Conservation (phyloP, 2,329 filamentous ascomycete genomes). For the Amphichorda felina region DNA sequence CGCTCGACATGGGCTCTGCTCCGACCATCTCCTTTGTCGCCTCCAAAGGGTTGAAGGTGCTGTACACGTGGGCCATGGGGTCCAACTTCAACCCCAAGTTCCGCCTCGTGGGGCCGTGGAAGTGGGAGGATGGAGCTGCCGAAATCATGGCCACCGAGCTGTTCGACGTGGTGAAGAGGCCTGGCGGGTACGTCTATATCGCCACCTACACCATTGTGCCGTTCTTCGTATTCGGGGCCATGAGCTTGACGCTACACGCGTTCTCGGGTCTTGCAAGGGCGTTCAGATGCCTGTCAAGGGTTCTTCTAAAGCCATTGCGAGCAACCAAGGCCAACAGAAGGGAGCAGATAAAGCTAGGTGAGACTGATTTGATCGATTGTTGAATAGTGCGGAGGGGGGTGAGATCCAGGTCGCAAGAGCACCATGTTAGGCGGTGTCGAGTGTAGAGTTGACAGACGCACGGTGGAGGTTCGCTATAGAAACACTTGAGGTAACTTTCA, state of each 20-base stretch:
- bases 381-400: too few relatives aligned
- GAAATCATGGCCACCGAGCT: slow-evolving; percentile 28
- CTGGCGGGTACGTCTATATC: slow-evolving; percentile 22
- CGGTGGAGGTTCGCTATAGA: too few relatives aligned
- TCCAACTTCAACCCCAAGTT: slow-evolving; percentile 39
- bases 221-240: slow-evolving; percentile 18
- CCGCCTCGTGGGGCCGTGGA: slow-evolving; percentile 31
- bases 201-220: slow-evolving; percentile 22
- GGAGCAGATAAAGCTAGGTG: too few relatives aligned
- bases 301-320: too few relatives aligned
- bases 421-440: too few relatives aligned
- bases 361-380: too few relatives aligned
- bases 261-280: background rate
- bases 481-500: too few relatives aligned
- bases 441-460: too few relatives aligned
- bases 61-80: slow-evolving; percentile 33
- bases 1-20: slow-evolving; percentile 26
- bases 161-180: slow-evolving; percentile 22
- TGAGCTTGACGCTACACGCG: slow-evolving; percentile 16
- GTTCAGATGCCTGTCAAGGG: too few relatives aligned
- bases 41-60: slow-evolving; percentile 21
- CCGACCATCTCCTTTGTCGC: slow-evolving; percentile 22
- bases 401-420: too few relatives aligned
- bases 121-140: slow-evolving; percentile 19
- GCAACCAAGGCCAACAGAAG: too few relatives aligned